These are phyloP conservation scores for Verticillium isaacii DNA, from an alignment of 2,329 filamentous ascomycete genomes.

Conservation along the genomic window DNA sequence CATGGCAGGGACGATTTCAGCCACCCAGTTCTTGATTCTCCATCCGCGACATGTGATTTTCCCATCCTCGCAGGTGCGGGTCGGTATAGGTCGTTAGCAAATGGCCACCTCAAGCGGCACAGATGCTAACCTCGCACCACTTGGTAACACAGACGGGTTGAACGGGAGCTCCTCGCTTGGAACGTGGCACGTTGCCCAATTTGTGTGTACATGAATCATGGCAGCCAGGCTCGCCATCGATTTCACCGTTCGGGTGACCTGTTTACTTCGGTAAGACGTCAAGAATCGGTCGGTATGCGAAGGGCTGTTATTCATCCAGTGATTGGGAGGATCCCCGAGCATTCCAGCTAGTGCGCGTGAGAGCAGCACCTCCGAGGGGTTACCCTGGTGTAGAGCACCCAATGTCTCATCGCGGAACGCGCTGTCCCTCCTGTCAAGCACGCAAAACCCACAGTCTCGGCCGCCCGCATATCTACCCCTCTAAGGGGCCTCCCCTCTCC, in stretches of 20 bases:
- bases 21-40: too few relatives aligned
- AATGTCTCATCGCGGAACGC: background rate
- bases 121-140: background rate
- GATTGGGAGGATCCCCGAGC: background rate
- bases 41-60: too few relatives aligned
- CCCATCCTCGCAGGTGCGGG: too few relatives aligned
- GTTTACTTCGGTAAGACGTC: too few relatives aligned
- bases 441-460: background rate
- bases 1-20: too few relatives aligned
- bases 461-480: background rate
- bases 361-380: background rate
- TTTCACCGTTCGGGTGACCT: too few relatives aligned
- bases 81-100: too few relatives aligned
- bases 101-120: too few relatives aligned
- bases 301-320: background rate
- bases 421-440: background rate
- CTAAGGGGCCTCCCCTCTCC: too few relatives aligned
- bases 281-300: background rate
- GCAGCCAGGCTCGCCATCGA: background rate
- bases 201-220: too few relatives aligned
- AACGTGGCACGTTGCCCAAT: background rate
- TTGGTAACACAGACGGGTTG: background rate
- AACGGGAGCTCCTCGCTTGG: background rate
- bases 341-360: background rate
- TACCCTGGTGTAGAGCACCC: background rate